Base-by-base conservation (phyloP, 352 stramenopile species). In the Phytophthora brassicae region DNA sequence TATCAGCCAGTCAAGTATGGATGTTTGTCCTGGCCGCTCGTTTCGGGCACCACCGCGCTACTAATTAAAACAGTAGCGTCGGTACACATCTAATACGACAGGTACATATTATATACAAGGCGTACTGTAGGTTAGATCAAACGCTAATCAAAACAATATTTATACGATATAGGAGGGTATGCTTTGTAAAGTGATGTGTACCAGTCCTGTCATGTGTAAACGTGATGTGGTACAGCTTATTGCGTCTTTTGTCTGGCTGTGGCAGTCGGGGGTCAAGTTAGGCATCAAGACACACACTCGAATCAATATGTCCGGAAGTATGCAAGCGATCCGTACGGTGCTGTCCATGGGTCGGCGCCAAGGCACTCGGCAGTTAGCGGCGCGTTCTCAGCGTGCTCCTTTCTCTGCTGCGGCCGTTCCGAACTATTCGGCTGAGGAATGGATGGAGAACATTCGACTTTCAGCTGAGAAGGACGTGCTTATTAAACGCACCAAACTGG, bases 401-500 rank as follows among this genome's bases (percentile, higher is more conserved):
- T 79, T 72, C 50, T 74, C 67, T 24, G 65, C 68, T 3, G 61
- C 58, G 8, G 48, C 64, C 2, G 72, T 81, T 53, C 68, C 66
- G 39, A 64, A 66, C 55, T 71, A 81, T 3, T 91, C 84, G 36
- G 81, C 84, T 6, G 62, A 88, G 46, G 84, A 91, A 35, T 91
- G 81, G 81, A 84, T 93, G 73, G 74, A 89, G 63, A 90, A 93
- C 74, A 93, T 93, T 65, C 71, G 75, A 42, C 73, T 70, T 29
- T 81, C 75, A 38, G 84, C 84, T 24, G 72, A 86, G 67, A 88
- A 88, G 72, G 81, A 91, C 68, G 75, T 83, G 52, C 65, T 81
- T 31, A 89, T 93, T 70, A 93, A 93, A 62, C 84, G 85, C 62
- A 89, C 84, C 36, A 93, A 93, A 70, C 67, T 93, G 60, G 77